Percentiles rank a stretch among this genome's conserved stretches.
Conservation (phyloP, 345 rosid genomes). For the Eucalyptus regnans region DNA sequence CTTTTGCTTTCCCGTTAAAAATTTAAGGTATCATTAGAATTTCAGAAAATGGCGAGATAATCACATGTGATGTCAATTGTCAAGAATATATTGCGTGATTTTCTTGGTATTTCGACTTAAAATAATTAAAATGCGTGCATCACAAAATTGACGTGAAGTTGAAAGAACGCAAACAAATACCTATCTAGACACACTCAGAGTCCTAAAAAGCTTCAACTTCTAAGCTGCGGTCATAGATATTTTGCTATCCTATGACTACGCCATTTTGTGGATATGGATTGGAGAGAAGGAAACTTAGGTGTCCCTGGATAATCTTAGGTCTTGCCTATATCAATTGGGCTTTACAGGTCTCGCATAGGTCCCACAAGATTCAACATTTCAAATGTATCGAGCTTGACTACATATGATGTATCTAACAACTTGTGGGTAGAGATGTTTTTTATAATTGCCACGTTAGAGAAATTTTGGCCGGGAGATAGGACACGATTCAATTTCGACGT, state of each 20-base stretch:
- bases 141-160: neutral
- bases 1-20: neutral
- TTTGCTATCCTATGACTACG: neutral
- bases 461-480: neutral
- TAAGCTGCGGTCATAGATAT: neutral
- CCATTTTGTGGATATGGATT: neutral
- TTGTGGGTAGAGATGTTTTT: neutral
- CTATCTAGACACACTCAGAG: neutral
- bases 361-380: neutral
- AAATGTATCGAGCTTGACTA: fast-evolving
- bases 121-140: neutral
- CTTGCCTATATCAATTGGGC: neutral
- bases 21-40: neutral
- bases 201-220: neutral
- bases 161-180: neutral
- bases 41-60: neutral
- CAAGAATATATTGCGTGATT: neutral
- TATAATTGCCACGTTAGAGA: neutral
- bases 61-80: neutral
- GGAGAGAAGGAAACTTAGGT: neutral
- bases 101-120: neutral
- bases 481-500: neutral
- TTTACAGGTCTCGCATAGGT: neutral
- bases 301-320: too few species aligned
- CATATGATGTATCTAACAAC: neutral